Conservation (phyloP, 441 rosid genomes). For the Kokia cookei region DNA sequence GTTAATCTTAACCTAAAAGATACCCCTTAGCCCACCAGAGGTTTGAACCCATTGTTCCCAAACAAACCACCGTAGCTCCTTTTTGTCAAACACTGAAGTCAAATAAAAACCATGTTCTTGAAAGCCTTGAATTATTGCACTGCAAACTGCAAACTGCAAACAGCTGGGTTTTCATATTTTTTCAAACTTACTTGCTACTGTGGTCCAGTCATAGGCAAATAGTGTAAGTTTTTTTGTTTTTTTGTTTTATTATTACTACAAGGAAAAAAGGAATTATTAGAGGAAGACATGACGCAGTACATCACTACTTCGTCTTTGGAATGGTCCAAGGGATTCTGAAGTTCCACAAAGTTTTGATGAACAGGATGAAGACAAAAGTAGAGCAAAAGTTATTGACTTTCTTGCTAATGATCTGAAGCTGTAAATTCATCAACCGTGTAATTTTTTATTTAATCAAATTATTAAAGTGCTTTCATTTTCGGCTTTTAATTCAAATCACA, state of each 20-base stretch:
- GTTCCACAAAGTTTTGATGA: neutral
- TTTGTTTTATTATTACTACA: no score
- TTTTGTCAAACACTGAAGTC: no score
- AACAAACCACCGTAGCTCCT: no score
- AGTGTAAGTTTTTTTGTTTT: neutral
- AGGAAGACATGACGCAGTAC: no score
- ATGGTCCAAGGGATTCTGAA: no score
- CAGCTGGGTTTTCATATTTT: neutral
- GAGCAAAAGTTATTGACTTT: neutral
- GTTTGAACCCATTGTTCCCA: no score
- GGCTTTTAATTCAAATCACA: no score
- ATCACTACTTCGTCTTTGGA: neutral
- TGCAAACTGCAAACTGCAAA: neutral
- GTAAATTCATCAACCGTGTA: conserved; percentile 5
- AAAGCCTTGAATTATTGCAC: neutral
- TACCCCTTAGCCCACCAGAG: no score
- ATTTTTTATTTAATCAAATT: neutral
- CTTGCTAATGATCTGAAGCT: neutral
- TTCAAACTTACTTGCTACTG: neutral
- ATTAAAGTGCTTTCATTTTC: neutral
- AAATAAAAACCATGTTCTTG: neutral
- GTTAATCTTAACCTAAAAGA: no score
- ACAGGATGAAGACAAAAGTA: neutral
- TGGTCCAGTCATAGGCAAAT: neutral
- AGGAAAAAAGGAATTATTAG: no score